These are phyloP conservation scores for Punica granatum DNA, from an alignment of 345 rosid species.

Conservation along the genomic window DNA sequence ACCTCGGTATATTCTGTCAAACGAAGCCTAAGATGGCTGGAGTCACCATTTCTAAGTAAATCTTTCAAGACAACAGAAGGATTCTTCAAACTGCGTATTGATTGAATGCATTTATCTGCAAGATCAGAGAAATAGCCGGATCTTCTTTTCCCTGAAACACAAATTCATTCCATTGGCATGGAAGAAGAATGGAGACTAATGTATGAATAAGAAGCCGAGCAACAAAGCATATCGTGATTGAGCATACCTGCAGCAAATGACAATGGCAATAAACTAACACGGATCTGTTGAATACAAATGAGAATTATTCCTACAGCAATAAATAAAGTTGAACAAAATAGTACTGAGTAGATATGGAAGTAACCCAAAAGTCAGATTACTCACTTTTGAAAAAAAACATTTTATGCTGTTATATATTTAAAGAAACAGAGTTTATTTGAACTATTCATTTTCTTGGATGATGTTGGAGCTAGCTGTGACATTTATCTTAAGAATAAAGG, in stretches of 20 bases:
- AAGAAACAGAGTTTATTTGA: not conserved
- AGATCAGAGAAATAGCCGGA: constrained; percentile 37
- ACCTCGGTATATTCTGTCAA: constrained; percentile 63
- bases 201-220: constrained; percentile 6
- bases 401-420: not conserved
- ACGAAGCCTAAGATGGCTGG: constrained; percentile 39
- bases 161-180: constrained; percentile 9
- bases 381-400: constrained; percentile 54
- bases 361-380: constrained; percentile 12
- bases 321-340: not conserved
- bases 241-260: constrained; percentile 66
- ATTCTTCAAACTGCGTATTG: constrained; percentile 34
- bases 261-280: constrained; percentile 47
- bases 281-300: constrained; percentile 41
- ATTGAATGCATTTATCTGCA: constrained; percentile 38
- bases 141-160: constrained; percentile 47
- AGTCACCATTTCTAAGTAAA: constrained; percentile 29
- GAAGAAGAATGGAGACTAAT: not conserved
- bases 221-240: constrained; percentile 11
- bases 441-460: not conserved
- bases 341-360: not conserved
- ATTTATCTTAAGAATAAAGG: not conserved
- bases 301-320: not conserved
- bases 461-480: not conserved
- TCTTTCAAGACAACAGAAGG: constrained; percentile 23